Conservation (phyloP, 192 early-diverging fungal species). For the Paraglomus brasilianum region DNA sequence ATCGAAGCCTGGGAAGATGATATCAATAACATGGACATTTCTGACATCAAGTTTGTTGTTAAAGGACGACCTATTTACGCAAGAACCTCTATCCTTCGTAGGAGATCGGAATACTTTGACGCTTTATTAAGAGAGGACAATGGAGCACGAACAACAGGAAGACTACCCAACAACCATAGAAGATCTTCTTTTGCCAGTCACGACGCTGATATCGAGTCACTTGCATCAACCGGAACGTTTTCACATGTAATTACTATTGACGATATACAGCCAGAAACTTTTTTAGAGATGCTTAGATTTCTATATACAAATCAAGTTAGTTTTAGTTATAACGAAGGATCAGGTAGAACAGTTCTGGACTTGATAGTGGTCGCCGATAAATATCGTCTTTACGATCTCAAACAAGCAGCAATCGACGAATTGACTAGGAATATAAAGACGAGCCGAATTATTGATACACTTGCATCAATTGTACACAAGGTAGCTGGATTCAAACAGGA, state of each 20-base stretch:
- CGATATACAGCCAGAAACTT: slow-evolving; percentile 8
- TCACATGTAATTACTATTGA: not conserved
- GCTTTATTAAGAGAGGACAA: too few relatives aligned
- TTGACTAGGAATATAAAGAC: slow-evolving; percentile 20
- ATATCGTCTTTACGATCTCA: slow-evolving; percentile 17
- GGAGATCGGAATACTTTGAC: slow-evolving; percentile 29
- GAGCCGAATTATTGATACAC: not conserved
- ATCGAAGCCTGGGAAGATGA: not conserved
- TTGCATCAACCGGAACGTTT: too few relatives aligned
- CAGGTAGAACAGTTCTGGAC: slow-evolving; percentile 8
- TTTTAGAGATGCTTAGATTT: slow-evolving; percentile 1
- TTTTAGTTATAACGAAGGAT: too few relatives aligned
- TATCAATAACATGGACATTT: slow-evolving; percentile 8
- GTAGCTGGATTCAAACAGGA: slow-evolving; percentile 14
- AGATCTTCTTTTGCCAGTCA: too few relatives aligned
- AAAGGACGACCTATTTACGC: slow-evolving; percentile 1
- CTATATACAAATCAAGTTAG: slow-evolving; percentile 34
- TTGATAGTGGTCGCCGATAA: slow-evolving; percentile 17
- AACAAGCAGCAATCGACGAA: slow-evolving; percentile 17
- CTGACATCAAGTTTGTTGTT: slow-evolving; percentile 4
- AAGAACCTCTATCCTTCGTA: slow-evolving; percentile 15
- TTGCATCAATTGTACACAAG: slow-evolving; percentile 1
- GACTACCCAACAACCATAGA: too few relatives aligned
- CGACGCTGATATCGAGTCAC: too few relatives aligned
- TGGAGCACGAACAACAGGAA: too few relatives aligned